Evolutionary conservation across 371 early-diverging fungal species (phyloP).

Genomic region (Parasitella parasitica): DNA sequence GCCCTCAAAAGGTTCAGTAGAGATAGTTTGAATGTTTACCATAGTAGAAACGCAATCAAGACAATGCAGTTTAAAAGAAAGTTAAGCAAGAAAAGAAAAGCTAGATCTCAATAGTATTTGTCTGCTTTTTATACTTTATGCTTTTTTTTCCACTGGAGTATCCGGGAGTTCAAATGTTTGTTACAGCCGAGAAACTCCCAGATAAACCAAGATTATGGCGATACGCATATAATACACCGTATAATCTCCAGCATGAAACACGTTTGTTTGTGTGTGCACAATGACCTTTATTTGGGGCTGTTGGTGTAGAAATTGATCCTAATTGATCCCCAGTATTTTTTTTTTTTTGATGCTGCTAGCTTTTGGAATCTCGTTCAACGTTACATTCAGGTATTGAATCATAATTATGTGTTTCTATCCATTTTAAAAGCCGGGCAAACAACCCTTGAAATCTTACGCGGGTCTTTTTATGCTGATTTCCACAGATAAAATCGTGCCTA

Average conservation of each 20-base stretch:
- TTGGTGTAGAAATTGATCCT: background rate
- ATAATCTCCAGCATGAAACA: background rate
- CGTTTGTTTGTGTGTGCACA: background rate
- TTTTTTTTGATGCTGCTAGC: background rate
- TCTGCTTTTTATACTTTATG: background rate
- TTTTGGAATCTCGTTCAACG: background rate
- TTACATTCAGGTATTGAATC: background rate
- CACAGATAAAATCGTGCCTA: background rate
- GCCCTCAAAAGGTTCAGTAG: constrained; percentile 76
- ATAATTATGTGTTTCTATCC: background rate
- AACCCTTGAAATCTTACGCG: background rate
- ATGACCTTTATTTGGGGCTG: background rate
- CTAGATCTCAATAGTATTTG: background rate
- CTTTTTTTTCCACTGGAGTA: background rate
- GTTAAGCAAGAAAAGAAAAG: constrained; percentile 1
- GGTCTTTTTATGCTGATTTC: background rate
- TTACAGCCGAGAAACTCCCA: background rate
- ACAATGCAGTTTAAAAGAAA: constrained; percentile 13
- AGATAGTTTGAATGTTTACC: constrained; percentile 49
- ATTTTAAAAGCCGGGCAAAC: background rate
- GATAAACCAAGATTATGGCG: background rate
- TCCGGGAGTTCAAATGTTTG: constrained; percentile 1
- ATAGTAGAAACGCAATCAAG: constrained; percentile 12
- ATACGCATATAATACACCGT: too few relatives aligned
- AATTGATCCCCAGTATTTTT: background rate